Evolutionary conservation across 768 basidiomycete genomes (phyloP), one percentile per base, ranked within the genome.

Genomic region (Auriscalpium vulgare): DNA sequence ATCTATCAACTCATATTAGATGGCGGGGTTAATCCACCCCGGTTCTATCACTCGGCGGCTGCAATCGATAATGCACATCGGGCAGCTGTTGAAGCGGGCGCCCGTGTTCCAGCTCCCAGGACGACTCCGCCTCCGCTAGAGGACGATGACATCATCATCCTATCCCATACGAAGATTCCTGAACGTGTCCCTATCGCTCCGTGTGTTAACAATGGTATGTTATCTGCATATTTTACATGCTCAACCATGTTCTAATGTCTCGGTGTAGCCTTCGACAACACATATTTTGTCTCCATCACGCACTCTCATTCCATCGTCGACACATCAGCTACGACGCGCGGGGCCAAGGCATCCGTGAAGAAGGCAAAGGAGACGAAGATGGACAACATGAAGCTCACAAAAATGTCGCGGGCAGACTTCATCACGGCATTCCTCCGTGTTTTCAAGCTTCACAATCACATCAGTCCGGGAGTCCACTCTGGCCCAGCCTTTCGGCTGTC

Each of bases 401-500:
- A 49, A 1, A 47, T 49, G 17, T 16, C 17, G 29, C 54, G 34
- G 13, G 7, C 47, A 14, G 35, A 49, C 5, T 47, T 49, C 19
- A 35, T 55, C 35, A 4, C 16, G 16, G 44, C 54, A 47, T 47
- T 21, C 35, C 54, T 55, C 9, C 10, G 10, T 6, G 47, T 48
- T 3, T 47, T 50, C 37, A 47, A 55, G 17, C 47, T 55, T 10
- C 34, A 10, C 16, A 35, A 35, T 40, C 45, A 47, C 4, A 50
- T 19, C 37, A 40, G 35, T 37, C 4, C 47, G 6, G 46, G 47
- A 6, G 14, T 40, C 23, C 45, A 55, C 17, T 14, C 46, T 11
- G 54, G 54, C 9, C 54, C 54, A 16, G 29, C 16, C 35, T 55
- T 55, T 35, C 49, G 49, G 46, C 8, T 55, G 5, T 55, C 47